phyloP scores from a whole-genome alignment of 148 eudicot genomes.

The Cornus controversa region DNA sequence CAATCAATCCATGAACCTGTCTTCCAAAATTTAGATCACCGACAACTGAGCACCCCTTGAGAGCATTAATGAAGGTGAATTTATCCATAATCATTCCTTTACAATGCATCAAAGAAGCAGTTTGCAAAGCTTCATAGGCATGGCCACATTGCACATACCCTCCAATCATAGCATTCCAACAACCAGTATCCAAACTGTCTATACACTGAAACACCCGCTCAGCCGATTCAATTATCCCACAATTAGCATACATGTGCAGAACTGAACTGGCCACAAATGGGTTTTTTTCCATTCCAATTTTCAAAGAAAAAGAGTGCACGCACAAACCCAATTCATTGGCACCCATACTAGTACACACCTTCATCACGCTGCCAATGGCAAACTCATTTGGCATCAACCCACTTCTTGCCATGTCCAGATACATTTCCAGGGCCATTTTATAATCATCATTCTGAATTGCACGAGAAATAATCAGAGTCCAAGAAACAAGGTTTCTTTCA shows the following conservation, averaged over 20 bases:
- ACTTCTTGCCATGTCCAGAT: constrained; percentile 18
- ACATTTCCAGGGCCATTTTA: constrained; percentile 10
- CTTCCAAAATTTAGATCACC: constrained; percentile 9
- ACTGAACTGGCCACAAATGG: constrained; percentile 22
- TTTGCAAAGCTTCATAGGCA: constrained; percentile 1
- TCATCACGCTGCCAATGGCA: constrained; percentile 24
- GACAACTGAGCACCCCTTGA: not conserved
- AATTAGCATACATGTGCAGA: constrained; percentile 24
- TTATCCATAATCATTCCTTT: constrained; percentile 9
- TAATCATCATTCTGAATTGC: constrained; percentile 15
- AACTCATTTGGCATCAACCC: constrained; percentile 28
- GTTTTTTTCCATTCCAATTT: constrained; percentile 28
- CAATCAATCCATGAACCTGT: constrained; percentile 17
- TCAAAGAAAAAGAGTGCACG: constrained; percentile 15
- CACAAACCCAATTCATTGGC: constrained; percentile 14
- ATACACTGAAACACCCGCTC: constrained; percentile 5
- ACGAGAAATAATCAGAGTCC: constrained; percentile 23
- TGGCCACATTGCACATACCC: constrained; percentile 12
- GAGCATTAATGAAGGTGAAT: constrained; percentile 16
- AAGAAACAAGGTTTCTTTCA: constrained; percentile 27
- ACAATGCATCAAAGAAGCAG: constrained; percentile 8
- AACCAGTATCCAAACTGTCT: constrained; percentile 7
- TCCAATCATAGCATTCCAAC: constrained; percentile 22
- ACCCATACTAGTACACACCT: constrained; percentile 10
- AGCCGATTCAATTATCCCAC: constrained; percentile 6